Conservation (phyloP, 768 basidiomycete species). For the Dendrothele bispora region DNA sequence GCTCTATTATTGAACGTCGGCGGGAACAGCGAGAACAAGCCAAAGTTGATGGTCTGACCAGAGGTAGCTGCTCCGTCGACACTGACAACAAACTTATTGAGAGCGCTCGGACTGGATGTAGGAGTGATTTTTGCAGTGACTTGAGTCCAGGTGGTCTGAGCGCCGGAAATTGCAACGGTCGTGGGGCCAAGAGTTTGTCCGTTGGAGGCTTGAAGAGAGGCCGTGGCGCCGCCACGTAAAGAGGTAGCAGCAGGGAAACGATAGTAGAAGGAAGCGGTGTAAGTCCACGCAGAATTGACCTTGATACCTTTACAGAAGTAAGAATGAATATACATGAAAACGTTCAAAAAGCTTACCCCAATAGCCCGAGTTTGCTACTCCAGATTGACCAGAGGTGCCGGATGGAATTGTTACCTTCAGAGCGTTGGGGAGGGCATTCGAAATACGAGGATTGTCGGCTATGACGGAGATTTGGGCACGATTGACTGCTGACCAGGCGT, state of each 20-base stretch:
- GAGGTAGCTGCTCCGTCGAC: conserved; percentile 45
- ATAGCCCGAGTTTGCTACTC: conserved; percentile 61
- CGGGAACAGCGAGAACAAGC: conserved; percentile 65
- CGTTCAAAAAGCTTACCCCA: conserved; percentile 50
- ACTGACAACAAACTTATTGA: conserved; percentile 54
- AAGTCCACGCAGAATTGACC: conserved; percentile 48
- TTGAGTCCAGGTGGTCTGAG: conserved; percentile 51
- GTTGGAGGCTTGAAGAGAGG: conserved; percentile 45
- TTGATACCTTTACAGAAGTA: conserved; percentile 52
- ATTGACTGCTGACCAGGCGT: conserved; percentile 51
- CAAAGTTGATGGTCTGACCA: conserved; percentile 52
- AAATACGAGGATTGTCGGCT: conserved; percentile 51
- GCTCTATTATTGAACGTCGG: conserved; percentile 61
- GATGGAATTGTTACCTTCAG: conserved; percentile 49
- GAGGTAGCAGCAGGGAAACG: conserved; percentile 46
- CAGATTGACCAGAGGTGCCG: conserved; percentile 37
- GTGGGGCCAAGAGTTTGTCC: conserved; percentile 46
- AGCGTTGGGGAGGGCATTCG: conserved; percentile 61
- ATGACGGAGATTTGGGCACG: conserved; percentile 47
- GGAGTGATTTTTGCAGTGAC: conserved; percentile 45
- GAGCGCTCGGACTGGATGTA: conserved; percentile 24
- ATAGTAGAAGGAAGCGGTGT: conserved; percentile 62
- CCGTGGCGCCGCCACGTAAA: conserved; percentile 38
- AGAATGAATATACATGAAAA: too few relatives aligned
- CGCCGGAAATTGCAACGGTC: conserved; percentile 35